Percentiles rank a stretch among this genome's conserved stretches.
These are phyloP conservation scores for Auriscalpium vulgare DNA, from an alignment of 768 basidiomycete species.

Conservation along the genomic window DNA sequence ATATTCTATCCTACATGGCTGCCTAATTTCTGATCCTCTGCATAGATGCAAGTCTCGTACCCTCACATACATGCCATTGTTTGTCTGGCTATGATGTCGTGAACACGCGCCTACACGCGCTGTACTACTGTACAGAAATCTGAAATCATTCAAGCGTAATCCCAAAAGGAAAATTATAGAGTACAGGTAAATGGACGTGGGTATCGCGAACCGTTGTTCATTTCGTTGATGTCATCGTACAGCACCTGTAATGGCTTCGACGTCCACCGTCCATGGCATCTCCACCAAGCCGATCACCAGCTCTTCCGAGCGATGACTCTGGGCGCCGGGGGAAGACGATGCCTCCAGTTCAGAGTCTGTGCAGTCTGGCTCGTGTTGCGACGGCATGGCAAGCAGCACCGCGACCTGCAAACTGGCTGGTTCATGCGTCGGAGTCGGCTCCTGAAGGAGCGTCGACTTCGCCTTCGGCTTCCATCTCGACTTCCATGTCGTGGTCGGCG, in stretches of 20 bases:
- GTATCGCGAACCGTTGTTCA: not conserved
- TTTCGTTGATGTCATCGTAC: not conserved
- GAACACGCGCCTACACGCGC: too few relatives aligned
- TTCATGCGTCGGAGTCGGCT: too few relatives aligned
- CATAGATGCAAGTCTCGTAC: too few relatives aligned
- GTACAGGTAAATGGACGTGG: not conserved
- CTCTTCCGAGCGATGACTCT: not conserved
- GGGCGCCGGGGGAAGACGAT: not conserved
- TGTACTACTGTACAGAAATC: too few relatives aligned
- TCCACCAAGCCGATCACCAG: constrained; percentile 6
- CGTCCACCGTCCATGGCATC: constrained; percentile 2
- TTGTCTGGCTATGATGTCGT: too few relatives aligned
- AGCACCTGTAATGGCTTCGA: not conserved
- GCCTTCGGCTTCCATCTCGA: not conserved
- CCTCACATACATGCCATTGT: too few relatives aligned
- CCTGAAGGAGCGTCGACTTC: not conserved
- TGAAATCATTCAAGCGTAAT: too few relatives aligned
- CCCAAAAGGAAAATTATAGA: too few relatives aligned
- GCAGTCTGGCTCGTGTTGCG: not conserved
- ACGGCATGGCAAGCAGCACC: constrained; percentile 14
- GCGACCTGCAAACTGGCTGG: constrained; percentile 4
- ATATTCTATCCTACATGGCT: too few relatives aligned
- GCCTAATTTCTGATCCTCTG: too few relatives aligned
- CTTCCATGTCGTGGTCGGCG: too few relatives aligned
- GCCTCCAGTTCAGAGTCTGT: too few relatives aligned